Percentiles rank a stretch among this genome's conserved stretches.
Conservation (phyloP, 352 stramenopile genomes). For the Aphanomyces euteiches region DNA sequence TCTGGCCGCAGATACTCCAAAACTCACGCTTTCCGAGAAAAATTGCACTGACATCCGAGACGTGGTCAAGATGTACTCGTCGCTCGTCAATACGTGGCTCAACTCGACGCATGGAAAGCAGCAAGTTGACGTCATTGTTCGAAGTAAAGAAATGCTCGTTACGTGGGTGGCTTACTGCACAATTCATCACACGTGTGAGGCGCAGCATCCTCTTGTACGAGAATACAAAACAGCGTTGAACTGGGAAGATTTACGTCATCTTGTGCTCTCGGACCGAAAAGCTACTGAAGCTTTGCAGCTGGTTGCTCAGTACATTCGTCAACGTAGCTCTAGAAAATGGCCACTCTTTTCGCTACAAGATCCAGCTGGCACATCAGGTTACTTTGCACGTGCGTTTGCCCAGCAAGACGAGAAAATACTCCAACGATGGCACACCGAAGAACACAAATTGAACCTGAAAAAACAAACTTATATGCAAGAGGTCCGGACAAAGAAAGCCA, state of each 20-base stretch:
- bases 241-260: constrained; percentile 40
- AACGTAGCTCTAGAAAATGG: constrained; percentile 33
- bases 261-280: constrained; percentile 36
- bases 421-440: not conserved
- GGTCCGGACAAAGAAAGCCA: not conserved
- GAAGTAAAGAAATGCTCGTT: constrained; percentile 42
- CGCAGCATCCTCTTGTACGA: constrained; percentile 21
- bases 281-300: constrained; percentile 37
- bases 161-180: constrained; percentile 48
- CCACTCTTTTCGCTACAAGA: constrained; percentile 46
- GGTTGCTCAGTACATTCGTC: constrained; percentile 44
- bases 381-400: constrained; percentile 39
- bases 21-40: not conserved
- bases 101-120: constrained; percentile 29
- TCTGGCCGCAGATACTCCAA: not conserved
- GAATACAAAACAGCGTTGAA: constrained; percentile 48
- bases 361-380: constrained; percentile 36
- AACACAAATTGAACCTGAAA: not conserved
- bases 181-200: constrained; percentile 35
- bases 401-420: constrained; percentile 2
- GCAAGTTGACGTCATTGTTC: constrained; percentile 38
- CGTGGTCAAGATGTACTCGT: constrained; percentile 21
- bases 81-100: not conserved
- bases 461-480: not conserved
- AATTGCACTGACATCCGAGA: not conserved